These are phyloP conservation scores for Trichoderma guizhouense DNA, from an alignment of 2,329 filamentous ascomycete genomes.

Conservation along the genomic window DNA sequence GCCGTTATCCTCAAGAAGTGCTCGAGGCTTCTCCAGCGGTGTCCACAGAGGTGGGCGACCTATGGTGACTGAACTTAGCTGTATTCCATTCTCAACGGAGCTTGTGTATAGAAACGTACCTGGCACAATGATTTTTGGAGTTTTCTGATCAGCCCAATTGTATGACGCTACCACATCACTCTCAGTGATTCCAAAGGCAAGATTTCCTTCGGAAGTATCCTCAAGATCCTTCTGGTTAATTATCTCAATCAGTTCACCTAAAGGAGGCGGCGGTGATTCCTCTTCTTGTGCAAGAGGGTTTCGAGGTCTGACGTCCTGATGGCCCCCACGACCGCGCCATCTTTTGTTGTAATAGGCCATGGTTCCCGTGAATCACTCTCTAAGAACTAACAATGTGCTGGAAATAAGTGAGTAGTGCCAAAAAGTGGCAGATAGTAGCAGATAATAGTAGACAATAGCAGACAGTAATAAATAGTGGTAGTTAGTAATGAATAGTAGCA, in stretches of 20 bases:
- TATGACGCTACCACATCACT: constrained; percentile 45
- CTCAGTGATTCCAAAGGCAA: constrained; percentile 31
- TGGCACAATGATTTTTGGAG: constrained; percentile 44
- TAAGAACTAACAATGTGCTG: not conserved
- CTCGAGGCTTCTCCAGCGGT: constrained; percentile 25
- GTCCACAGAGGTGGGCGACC: constrained; percentile 34
- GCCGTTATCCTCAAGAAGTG: constrained; percentile 42
- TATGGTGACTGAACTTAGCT: constrained; percentile 22
- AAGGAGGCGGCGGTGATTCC: constrained; percentile 21
- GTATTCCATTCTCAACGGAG: not conserved
- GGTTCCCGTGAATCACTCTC: not conserved
- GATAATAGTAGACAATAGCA: no score
- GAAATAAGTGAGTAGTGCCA: no score
- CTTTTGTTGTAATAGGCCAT: not conserved
- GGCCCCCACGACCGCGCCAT: not conserved
- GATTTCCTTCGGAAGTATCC: not conserved
- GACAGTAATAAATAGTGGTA: not conserved
- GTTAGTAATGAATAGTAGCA: not conserved
- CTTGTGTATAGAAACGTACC: constrained; percentile 26
- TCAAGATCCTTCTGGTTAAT: constrained; percentile 19
- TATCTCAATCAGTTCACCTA: constrained; percentile 25
- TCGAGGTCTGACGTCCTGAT: not conserved
- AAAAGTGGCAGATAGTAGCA: no score
- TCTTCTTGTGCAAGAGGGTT: not conserved
- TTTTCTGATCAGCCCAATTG: constrained; percentile 44